Evolutionary conservation across 371 early-diverging fungal species (phyloP), one percentile per base, ranked within the genome.

Genomic region (Mortierella sp.): DNA sequence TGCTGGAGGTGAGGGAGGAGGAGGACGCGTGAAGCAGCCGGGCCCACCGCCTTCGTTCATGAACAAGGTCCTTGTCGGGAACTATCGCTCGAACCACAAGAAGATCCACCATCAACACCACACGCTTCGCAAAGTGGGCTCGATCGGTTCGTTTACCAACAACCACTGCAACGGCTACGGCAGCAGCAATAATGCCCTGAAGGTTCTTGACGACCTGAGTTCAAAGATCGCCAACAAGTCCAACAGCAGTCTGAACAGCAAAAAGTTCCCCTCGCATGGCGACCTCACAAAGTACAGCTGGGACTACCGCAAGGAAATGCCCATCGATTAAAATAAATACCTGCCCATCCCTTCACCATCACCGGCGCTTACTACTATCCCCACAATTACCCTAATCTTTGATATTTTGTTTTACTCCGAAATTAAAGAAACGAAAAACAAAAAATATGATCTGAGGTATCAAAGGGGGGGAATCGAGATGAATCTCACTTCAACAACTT

Each of bases 261-360:
- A 64, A 44, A 77, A 71, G 53, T 77, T 77, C 61, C 72, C 72
- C 29, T 71, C 72, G 0, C 68, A 77, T 26, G 72, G 77, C 0
- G 72, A 72, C 37, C 68, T 77, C 16, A 31, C 64, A 31, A 44
- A 73, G 39, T 69, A 58, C 66, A 44, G 65, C 14, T 68, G 73
- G 73, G 73, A 72, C 34, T 73, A 69, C 31, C 73, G 78, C 11
- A 66, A 45, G 37, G 61, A 67, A 40, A 34, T 73, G 67, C 55
- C 70, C 13, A 61, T 61, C 8, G 64, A 70, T 70, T 70, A 45
- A 55, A 47, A 16, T 19, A 58, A 31, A 31, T 26, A 13, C 53
- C 9, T 13, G 16, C n/a, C 2, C n/a, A n/a, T 24, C 24, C 50
- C 24, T 24, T 50, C 14, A 10, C 24, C 13, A 11, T 22, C 11